Evolutionary conservation across 2,329 filamentous ascomycete species (phyloP), one percentile per base, ranked within the genome.

Genomic region (Bimuria novae-zelandiae): DNA sequence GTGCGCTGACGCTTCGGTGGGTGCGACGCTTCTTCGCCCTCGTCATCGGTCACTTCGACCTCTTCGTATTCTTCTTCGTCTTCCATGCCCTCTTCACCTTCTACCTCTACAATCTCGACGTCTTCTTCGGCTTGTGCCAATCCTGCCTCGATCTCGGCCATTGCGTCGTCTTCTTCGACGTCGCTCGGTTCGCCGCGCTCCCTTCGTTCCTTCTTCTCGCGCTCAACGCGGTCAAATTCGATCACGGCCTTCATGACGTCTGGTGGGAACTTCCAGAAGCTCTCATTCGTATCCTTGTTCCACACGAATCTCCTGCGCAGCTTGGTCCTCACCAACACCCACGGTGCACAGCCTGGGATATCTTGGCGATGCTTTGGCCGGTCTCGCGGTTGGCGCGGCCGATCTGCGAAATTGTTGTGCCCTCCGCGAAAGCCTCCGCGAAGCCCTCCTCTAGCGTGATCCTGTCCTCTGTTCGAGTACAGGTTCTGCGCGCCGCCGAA

Each of bases 241-340:
- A 83, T 70, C 1, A 87, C 83, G 0, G 85, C 91, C 55, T 88
- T 86, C 82, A 92, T 87, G 30, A 99, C 81, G 70, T 94, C 88
- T 50, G 90, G 85, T 0, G 94, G 94, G 64, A 97, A 94, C 66
- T 91, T 91, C 94, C 95, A 99, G 73, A 92, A 92, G 73, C 92
- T 97, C 61, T 92, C 83, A 32, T 93, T 89, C 60, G 93, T 96
- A 49, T 83, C 82, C 0, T 87, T 84, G 62, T 99, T 96, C 77
- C 96, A 90, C 2, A 92, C 92, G 68, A 99, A 99, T 47, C 92
- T 84, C 52, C 94, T 82, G 19, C 90, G 90, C 57, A 93, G 86
- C 70, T 91, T 97, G 0, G 94, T 99, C 70, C 89, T 90, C n/a
- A 99, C 90, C 3, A 99, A 79, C 0, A 96, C 76, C 94, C 94